Conservation (phyloP, 352 stramenopile species). For the Phytophthora melonis region DNA sequence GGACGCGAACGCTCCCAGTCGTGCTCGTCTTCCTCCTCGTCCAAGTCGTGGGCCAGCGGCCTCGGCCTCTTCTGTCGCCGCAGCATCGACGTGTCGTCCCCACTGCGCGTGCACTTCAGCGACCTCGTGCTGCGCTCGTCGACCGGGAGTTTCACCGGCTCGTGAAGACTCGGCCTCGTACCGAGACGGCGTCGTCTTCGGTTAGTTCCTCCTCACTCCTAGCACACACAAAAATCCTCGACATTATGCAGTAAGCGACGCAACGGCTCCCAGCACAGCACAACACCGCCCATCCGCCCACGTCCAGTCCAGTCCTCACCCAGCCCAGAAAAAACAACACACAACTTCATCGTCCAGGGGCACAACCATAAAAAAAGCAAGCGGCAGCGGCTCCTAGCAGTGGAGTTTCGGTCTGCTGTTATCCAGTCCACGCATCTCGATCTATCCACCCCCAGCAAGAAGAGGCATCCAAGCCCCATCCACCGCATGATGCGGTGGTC, state of each 20-base stretch:
- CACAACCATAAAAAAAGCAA: slow-evolving; percentile 40
- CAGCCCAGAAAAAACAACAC: slow-evolving; percentile 21
- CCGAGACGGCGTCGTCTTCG: slow-evolving; percentile 7
- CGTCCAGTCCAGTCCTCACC: slow-evolving; percentile 28
- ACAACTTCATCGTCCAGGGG: slow-evolving; percentile 22
- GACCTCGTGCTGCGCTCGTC: slow-evolving; percentile 75
- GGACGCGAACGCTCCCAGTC: slow-evolving; percentile 30
- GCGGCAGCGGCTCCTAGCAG: slow-evolving; percentile 26
- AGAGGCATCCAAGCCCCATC: slow-evolving; percentile 31
- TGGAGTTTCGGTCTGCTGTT: slow-evolving; percentile 19
- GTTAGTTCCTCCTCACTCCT: slow-evolving; percentile 1
- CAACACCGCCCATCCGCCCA: background rate
- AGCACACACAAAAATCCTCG: slow-evolving; percentile 16
- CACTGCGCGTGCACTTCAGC: slow-evolving; percentile 60
- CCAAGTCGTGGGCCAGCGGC: slow-evolving; percentile 59
- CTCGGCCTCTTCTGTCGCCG: slow-evolving; percentile 73
- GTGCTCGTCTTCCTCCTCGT: slow-evolving; percentile 58
- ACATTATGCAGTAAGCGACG: slow-evolving; percentile 10
- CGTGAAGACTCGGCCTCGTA: slow-evolving; percentile 28
- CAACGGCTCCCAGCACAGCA: slow-evolving; percentile 4
- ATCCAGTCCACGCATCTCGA: slow-evolving; percentile 22
- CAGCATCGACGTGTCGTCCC: slow-evolving; percentile 76
- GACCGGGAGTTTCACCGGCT: slow-evolving; percentile 64
- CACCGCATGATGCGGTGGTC: slow-evolving; percentile 15
- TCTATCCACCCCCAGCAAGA: slow-evolving; percentile 32